A percentile compares a stretch with the other conserved stretches of the same genome.
phyloP scores from a whole-genome alignment of 805 yeast species.

The Cyberlindnera galapagoensis region DNA sequence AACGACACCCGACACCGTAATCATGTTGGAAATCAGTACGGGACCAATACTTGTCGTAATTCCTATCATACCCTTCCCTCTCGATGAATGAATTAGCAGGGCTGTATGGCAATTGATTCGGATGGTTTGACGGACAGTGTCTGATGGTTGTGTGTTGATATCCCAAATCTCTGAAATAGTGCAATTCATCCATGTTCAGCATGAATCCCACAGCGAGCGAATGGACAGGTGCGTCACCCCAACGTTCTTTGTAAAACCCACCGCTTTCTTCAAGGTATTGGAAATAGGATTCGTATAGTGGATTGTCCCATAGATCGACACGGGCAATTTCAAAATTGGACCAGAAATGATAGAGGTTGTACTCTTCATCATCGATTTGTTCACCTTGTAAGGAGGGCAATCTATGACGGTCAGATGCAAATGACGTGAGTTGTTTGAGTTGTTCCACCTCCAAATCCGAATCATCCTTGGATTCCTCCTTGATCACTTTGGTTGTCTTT shows the following conservation, averaged over 20 bases:
- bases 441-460: constrained; percentile 26
- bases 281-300: constrained; percentile 61
- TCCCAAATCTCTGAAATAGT: constrained; percentile 91
- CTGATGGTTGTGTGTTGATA: constrained; percentile 73
- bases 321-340: constrained; percentile 89
- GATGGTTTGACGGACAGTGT: constrained; percentile 75
- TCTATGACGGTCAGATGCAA: constrained; percentile 29
- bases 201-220: constrained; percentile 79
- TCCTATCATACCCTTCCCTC: constrained; percentile 8
- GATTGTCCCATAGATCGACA: constrained; percentile 64
- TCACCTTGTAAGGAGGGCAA: constrained; percentile 39
- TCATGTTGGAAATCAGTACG: constrained; percentile 29
- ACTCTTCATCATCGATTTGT: constrained; percentile 58
- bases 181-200: constrained; percentile 62
- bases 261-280: constrained; percentile 61
- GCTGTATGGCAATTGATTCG: constrained; percentile 42
- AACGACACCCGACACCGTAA: constrained; percentile 76
- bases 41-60: constrained; percentile 19
- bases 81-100: constrained; percentile 27
- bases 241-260: constrained; percentile 85
- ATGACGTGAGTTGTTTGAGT: constrained; percentile 32
- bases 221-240: constrained; percentile 98
- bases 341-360: constrained; percentile 86
- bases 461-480: constrained; percentile 9
- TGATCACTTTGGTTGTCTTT: constrained; percentile 1